Percentiles rank a stretch among this genome's conserved stretches.
Evolutionary conservation across 2,329 filamentous ascomycete genomes (phyloP).

Genomic region (Sporothrix phasma): DNA sequence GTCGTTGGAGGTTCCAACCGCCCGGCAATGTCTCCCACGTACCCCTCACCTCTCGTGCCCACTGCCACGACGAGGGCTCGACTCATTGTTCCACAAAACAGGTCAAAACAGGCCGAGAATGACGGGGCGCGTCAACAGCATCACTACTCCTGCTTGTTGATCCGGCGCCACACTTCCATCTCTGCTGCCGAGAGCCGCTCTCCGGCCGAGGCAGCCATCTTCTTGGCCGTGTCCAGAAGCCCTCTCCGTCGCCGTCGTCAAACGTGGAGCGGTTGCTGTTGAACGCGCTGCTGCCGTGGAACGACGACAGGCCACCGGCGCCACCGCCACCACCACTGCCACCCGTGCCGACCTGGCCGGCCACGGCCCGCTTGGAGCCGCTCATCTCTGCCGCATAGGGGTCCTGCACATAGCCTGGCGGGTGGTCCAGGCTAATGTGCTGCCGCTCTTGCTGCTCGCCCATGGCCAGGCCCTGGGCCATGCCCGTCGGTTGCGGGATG

Average conservation of each 20-base stretch:
- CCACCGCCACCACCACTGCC: neutral
- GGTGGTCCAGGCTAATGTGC: slow-evolving; percentile 30
- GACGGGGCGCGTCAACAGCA: neutral
- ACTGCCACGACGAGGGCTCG: too few species aligned
- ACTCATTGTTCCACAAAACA: too few species aligned
- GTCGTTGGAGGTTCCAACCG: neutral
- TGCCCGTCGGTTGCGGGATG: slow-evolving; percentile 21
- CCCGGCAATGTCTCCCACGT: neutral
- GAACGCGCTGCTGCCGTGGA: neutral
- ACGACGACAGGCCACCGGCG: neutral
- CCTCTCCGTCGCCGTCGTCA: slow-evolving; percentile 33
- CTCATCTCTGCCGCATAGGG: slow-evolving; percentile 41
- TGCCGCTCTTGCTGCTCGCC: neutral
- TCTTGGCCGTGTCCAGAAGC: slow-evolving; percentile 46
- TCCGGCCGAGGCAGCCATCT: slow-evolving; percentile 47
- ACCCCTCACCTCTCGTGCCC: neutral
- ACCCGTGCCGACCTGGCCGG: neutral
- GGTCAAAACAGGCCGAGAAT: neutral
- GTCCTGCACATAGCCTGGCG: slow-evolving; percentile 49
- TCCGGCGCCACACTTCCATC: slow-evolving; percentile 51
- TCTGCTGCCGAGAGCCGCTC: slow-evolving; percentile 49
- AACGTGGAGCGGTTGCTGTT: neutral
- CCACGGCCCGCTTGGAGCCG: slow-evolving; percentile 35
- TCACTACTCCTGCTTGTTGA: slow-evolving; percentile 43
- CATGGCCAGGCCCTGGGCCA: neutral